Evolutionary conservation across 2,329 filamentous ascomycete species (phyloP), one percentile per base, ranked within the genome.

Genomic region (Stachybotrys elegans): DNA sequence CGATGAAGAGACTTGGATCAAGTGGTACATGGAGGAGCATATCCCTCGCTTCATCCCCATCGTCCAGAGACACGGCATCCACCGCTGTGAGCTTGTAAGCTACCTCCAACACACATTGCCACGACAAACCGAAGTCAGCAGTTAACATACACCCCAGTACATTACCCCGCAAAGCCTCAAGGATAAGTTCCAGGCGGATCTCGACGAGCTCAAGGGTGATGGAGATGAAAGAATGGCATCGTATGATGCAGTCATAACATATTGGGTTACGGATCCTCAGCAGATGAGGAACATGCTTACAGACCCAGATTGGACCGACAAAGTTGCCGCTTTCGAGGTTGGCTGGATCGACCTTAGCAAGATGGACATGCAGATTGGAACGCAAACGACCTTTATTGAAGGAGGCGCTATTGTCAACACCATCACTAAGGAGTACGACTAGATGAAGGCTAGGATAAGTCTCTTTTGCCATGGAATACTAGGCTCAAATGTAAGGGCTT

Each of bases 361-460:
- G 34, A 20, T 36, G 12, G 34, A 19, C 21, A 20, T 19, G n/a
- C 34, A 36, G 17, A 20, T 36, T 17, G 34, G 34, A 16, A 36
- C 34, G 4, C 6, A 36, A 20, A 36, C 34, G 9, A 36, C 34
- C 5, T 36, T 36, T 13, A 36, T 36, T 19, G 34, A 36, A 17
- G 6, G 21, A 17, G 34, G 34, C 6, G 21, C 19, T 16, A 36
- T 36, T 36, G 34, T 36, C 34, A 36, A 45, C 22, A 7, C 46
- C 42, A 4, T 42, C 38, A 19, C 31, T 39, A 9, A 47, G 42
- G 17, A 19, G 22, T 21, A 39, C 22, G 36, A 39, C 36, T 39
- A 20, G 34, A n/a, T n/a, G n/a, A n/a, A n/a, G n/a, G n/a, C n/a
- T n/a, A n/a, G n/a, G n/a, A n/a, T n/a, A n/a, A n/a, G n/a, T n/a